Base-by-base conservation (phyloP, 495 filamentous ascomycete genomes). In the Neurospora intermedia region DNA sequence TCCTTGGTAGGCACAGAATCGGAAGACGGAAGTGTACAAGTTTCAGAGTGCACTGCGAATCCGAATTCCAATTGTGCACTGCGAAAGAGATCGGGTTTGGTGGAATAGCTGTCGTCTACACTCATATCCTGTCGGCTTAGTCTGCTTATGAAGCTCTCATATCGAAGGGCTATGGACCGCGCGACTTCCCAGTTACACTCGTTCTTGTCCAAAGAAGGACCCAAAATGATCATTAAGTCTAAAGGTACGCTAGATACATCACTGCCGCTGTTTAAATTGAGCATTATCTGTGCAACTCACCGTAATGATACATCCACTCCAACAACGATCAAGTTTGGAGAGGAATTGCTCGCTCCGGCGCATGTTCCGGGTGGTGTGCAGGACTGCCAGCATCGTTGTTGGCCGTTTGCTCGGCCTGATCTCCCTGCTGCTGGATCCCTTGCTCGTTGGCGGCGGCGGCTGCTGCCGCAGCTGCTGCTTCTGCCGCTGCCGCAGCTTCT, bases 401-500 rank as follows among this genome's bases (percentile, higher is more conserved):
- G 54, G 54, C 2, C 20, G 27, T 18, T 62, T 62, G 39, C n/a
- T 59, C 42, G 39, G 40, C 27, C 11, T 46, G 54, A 35, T 62
- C 54, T 2, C 6, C 54, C 11, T 62, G 54, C 54, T 62, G 54
- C 23, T 18, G 54, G 27, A 16, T 35, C 23, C 31, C 54, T 62
- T 62, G 54, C 2, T 8, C 54, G 27, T 35, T 62, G 54, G 23
- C 73, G 31, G 69, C 72, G 4, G 75, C 73, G 18, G 77, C 27
- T 31, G 27, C 27, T 31, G 27, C 27, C 3, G 75, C 75, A 3
- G 73, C 77, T 6, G 73, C 75, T n/a, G 54, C 70, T 2, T 71
- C 78, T 1, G 76, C 77, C 3, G 77, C 79, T 20, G 80, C 80
- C 11, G 82, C 86, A 10, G 81, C 83, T 71, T 85, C 85, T 70